Percentiles rank a stretch among this genome's conserved stretches.
phyloP scores from a whole-genome alignment of 1,284 basidiomycete species.

The Vanrija humicola region DNA sequence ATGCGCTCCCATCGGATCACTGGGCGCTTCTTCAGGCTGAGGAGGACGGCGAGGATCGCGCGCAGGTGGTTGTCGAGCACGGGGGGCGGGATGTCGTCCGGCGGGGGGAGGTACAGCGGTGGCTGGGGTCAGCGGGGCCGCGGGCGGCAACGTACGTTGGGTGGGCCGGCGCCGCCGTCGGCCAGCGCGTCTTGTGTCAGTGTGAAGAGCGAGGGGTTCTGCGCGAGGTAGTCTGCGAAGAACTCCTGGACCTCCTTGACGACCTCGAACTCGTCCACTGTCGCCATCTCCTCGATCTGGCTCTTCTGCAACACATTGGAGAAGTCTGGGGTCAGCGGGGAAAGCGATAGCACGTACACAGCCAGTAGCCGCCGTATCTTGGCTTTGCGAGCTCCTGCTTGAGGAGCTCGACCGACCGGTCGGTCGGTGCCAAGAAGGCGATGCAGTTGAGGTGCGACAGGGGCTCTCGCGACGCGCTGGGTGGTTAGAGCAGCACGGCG shows the following conservation, averaged over 20 bases:
- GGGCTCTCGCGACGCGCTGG: conserved; percentile 65
- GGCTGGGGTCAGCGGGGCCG: conserved; percentile 27
- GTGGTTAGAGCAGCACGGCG: background rate
- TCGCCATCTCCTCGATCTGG: conserved; percentile 87
- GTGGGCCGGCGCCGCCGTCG: conserved; percentile 46
- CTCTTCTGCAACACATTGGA: conserved; percentile 88
- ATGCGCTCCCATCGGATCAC: conserved; percentile 89
- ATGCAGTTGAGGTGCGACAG: conserved; percentile 97
- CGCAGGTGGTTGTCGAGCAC: conserved; percentile 75
- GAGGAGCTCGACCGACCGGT: conserved; percentile 75
- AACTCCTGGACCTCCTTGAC: conserved; percentile 98
- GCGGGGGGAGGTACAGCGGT: conserved; percentile 55
- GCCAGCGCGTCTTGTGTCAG: conserved; percentile 61
- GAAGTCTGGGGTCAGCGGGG: conserved; percentile 63
- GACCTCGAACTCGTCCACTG: conserved; percentile 92
- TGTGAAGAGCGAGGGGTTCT: conserved; percentile 83
- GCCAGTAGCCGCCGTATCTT: conserved; percentile 93
- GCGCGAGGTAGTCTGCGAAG: conserved; percentile 88
- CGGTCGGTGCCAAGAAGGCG: conserved; percentile 79
- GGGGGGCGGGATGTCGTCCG: conserved; percentile 53
- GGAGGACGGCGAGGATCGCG: conserved; percentile 78
- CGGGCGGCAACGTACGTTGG: conserved; percentile 35
- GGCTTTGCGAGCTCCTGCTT: conserved; percentile 81
- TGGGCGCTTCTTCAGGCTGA: conserved; percentile 95
- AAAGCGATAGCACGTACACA: conserved; percentile 68